Evolutionary conservation across 148 eudicot genomes (phyloP).

Genomic region (Rhododendron molle): DNA sequence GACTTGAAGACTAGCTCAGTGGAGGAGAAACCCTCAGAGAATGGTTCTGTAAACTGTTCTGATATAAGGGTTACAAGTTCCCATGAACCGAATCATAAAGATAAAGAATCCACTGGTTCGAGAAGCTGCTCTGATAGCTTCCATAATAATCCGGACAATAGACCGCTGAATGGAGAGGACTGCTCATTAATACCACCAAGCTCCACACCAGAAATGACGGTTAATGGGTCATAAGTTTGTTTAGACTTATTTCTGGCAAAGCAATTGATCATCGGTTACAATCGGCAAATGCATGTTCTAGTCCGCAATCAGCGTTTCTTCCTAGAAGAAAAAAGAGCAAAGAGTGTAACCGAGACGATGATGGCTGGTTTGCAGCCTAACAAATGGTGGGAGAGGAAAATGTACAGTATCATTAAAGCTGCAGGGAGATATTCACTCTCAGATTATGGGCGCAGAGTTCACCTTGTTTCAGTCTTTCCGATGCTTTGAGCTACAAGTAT

Average conservation of each 20-base stretch:
- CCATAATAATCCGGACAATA: constrained; percentile 33
- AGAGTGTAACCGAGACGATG: not conserved
- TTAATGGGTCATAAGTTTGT: constrained; percentile 56
- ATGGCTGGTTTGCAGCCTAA: constrained; percentile 1
- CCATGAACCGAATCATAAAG: constrained; percentile 17
- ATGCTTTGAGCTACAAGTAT: constrained; percentile 12
- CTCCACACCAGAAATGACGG: constrained; percentile 63
- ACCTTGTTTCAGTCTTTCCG: constrained; percentile 1
- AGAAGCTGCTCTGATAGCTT: constrained; percentile 27
- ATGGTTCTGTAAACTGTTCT: constrained; percentile 25
- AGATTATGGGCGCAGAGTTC: constrained; percentile 3
- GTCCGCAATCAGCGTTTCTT: not conserved
- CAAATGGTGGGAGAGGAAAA: constrained; percentile 17
- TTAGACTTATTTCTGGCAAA: not conserved
- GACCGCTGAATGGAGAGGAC: constrained; percentile 41
- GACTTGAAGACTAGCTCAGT: constrained; percentile 30
- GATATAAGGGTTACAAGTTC: constrained; percentile 24
- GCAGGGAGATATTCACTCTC: not conserved
- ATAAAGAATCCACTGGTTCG: constrained; percentile 25
- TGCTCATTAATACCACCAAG: constrained; percentile 34
- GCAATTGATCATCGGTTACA: not conserved
- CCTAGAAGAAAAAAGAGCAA: not conserved
- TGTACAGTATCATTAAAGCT: constrained; percentile 36
- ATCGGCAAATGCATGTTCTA: not conserved
- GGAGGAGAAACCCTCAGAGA: constrained; percentile 28